Evolutionary conservation across 176 grass and related monocot species (phyloP).

Genomic region (Pharus latifolius): DNA sequence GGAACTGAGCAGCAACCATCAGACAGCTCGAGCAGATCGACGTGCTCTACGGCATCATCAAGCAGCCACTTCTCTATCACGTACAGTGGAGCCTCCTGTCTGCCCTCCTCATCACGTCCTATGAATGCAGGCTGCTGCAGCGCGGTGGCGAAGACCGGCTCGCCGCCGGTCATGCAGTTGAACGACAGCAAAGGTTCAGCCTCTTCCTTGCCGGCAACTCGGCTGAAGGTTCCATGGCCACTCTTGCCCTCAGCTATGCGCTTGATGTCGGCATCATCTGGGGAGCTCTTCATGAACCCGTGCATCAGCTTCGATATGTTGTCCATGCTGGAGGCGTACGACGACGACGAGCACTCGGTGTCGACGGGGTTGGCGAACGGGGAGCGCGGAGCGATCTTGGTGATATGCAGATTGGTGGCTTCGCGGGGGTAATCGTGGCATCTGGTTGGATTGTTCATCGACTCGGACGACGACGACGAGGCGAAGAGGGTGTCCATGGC

Average conservation of each 20-base stretch:
- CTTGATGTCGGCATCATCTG: constrained; percentile 6
- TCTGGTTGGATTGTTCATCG: neutral
- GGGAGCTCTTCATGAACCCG: constrained; percentile 45
- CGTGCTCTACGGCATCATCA: constrained; percentile 42
- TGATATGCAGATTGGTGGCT: neutral
- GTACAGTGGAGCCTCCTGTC: constrained; percentile 32
- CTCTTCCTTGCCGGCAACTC: neutral
- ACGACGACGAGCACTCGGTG: neutral
- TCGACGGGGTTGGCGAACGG: constrained; percentile 7
- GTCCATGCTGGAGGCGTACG: constrained; percentile 57
- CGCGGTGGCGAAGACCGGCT: neutral
- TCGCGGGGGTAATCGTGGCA: neutral
- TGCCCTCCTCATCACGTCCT: constrained; percentile 17
- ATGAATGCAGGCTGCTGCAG: neutral
- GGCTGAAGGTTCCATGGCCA: neutral
- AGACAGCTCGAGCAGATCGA: constrained; percentile 39
- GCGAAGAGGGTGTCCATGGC: constrained; percentile 28
- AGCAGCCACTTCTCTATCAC: constrained; percentile 74
- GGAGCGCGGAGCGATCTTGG: neutral
- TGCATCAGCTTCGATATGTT: constrained; percentile 70
- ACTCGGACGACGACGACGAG: neutral
- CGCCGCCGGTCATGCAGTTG: neutral
- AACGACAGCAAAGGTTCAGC: constrained; percentile 17
- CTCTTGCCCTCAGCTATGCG: neutral
- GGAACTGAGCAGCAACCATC: constrained; percentile 37